Percentiles rank a stretch among this genome's conserved stretches.
Conservation (phyloP, 805 yeast species). For the Starmerella geochares region DNA sequence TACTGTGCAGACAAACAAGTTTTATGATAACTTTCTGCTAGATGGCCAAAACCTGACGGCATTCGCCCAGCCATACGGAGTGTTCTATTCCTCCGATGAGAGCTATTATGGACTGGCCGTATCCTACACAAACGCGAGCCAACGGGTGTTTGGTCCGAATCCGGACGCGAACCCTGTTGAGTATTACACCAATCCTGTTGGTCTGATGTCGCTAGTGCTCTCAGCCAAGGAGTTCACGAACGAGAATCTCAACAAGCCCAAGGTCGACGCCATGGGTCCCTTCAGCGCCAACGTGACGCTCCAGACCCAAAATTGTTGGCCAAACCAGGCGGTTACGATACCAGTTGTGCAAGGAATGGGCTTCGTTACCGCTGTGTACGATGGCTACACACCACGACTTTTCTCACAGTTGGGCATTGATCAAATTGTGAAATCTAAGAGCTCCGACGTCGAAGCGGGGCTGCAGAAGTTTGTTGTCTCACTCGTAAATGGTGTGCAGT, state of each 20-base stretch:
- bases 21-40: constrained; percentile 55
- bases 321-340: constrained; percentile 28
- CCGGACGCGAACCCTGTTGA: constrained; percentile 34
- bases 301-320: constrained; percentile 28
- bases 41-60: constrained; percentile 45
- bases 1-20: constrained; percentile 63
- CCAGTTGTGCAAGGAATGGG: constrained; percentile 80
- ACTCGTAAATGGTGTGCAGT: constrained; percentile 36
- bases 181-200: constrained; percentile 49
- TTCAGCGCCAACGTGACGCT: constrained; percentile 42
- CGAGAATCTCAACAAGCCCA: constrained; percentile 24
- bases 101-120: constrained; percentile 51
- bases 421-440: constrained; percentile 28
- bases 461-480: constrained; percentile 35
- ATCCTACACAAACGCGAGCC: constrained; percentile 42
- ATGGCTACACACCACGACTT: constrained; percentile 38
- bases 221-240: constrained; percentile 43
- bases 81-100: constrained; percentile 42
- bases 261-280: constrained; percentile 39
- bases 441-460: constrained; percentile 29
- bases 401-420: constrained; percentile 41
- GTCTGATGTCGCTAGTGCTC: constrained; percentile 45
- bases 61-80: constrained; percentile 58
- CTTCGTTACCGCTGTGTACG: constrained; percentile 54
- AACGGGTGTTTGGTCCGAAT: constrained; percentile 41